These are phyloP conservation scores for Houttuynia cordata DNA, from an alignment of 164 flowering plant species.

Conservation along the genomic window DNA sequence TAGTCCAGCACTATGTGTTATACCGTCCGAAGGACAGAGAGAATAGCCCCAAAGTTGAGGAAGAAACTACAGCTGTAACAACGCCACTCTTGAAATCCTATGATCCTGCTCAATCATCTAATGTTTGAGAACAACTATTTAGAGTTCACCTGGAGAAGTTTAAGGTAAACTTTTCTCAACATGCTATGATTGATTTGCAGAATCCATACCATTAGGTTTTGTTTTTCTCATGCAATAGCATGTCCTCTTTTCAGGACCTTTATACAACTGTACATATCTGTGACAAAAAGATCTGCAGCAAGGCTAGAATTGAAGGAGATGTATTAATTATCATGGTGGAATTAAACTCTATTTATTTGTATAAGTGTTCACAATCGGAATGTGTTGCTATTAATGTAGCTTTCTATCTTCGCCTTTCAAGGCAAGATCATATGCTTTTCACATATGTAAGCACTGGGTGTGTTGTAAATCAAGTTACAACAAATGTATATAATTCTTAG, in stretches of 20 bases:
- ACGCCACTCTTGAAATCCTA: neutral
- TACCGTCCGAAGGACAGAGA: constrained; percentile 36
- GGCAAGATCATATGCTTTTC: neutral
- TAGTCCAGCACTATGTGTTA: constrained; percentile 67
- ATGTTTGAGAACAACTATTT: neutral
- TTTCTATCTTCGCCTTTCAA: neutral
- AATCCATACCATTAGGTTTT: neutral
- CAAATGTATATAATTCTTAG: no score
- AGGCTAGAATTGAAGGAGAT: neutral
- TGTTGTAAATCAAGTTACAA: no score
- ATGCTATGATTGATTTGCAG: neutral
- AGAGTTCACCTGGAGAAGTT: neutral
- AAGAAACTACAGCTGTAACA: neutral
- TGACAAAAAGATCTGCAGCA: neutral
- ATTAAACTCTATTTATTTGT: no score
- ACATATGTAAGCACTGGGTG: neutral
- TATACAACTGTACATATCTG: neutral
- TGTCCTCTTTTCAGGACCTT: neutral
- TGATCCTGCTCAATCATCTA: constrained; percentile 1
- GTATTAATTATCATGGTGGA: neutral
- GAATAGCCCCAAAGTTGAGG: neutral
- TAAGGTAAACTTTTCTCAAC: neutral
- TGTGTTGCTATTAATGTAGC: neutral
- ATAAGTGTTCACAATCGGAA: neutral
- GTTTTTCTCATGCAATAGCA: neutral